These are phyloP conservation scores for Lichtheimia hyalospora DNA, from an alignment of 371 early-diverging fungal genomes.

Conservation along the genomic window DNA sequence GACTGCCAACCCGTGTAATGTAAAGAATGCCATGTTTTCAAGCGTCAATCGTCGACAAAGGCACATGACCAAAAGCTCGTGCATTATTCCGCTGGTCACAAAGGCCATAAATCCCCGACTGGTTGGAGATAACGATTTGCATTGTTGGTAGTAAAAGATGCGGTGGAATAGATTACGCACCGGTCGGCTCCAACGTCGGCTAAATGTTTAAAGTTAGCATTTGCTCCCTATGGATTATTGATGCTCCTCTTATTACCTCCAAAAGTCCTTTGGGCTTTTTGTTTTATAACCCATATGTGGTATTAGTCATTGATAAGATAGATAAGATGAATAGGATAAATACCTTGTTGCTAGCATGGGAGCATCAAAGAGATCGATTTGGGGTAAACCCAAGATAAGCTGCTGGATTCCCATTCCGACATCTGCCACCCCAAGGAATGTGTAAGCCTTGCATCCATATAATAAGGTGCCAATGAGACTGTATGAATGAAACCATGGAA, in stretches of 20 bases:
- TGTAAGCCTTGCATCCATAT: slow-evolving; percentile 29
- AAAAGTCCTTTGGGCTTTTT: slow-evolving; percentile 38
- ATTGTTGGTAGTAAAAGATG: slow-evolving; percentile 13
- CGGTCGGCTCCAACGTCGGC: slow-evolving; percentile 39
- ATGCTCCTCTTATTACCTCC: too few relatives aligned
- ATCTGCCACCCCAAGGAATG: slow-evolving; percentile 26
- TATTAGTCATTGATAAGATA: slow-evolving; percentile 1
- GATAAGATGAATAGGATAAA: background rate
- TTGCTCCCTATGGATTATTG: too few relatives aligned
- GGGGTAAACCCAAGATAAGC: slow-evolving; percentile 13
- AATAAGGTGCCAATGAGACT: slow-evolving; percentile 21
- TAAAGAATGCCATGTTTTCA: slow-evolving; percentile 34
- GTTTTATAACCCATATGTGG: too few relatives aligned
- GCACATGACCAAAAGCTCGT: slow-evolving; percentile 38
- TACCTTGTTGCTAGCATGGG: slow-evolving; percentile 31
- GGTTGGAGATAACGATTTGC: slow-evolving; percentile 5
- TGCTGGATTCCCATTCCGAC: slow-evolving; percentile 29
- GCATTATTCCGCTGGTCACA: slow-evolving; percentile 35
- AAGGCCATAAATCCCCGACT: slow-evolving; percentile 26
- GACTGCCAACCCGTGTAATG: slow-evolving; percentile 27
- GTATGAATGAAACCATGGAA: slow-evolving; percentile 21
- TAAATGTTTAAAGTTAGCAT: slow-evolving; percentile 3
- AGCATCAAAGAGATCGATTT: slow-evolving; percentile 26
- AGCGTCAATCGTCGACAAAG: slow-evolving; percentile 32
- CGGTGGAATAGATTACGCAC: slow-evolving; percentile 32